These are phyloP conservation scores for Pyrenochaeta sp. DNA, from an alignment of 2,329 filamentous ascomycete species.

Conservation along the genomic window DNA sequence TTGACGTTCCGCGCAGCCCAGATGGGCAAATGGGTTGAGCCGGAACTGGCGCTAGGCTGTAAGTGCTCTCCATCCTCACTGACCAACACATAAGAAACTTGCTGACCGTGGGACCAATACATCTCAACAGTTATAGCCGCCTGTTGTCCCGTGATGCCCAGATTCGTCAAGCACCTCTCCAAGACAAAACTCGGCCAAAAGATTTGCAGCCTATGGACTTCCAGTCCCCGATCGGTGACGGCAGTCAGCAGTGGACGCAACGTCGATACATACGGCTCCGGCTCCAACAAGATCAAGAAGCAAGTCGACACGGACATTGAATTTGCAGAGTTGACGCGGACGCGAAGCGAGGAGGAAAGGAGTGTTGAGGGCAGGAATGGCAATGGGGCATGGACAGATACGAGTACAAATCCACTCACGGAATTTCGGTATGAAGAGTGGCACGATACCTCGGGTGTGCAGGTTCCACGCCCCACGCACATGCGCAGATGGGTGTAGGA, in stretches of 20 bases:
- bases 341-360: neutral
- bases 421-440: no score
- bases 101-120: neutral
- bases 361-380: neutral
- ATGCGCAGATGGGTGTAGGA: no score
- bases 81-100: neutral
- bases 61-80: neutral
- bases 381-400: no score
- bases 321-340: conserved; percentile 13
- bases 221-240: neutral
- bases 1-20: conserved; percentile 16
- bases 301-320: conserved; percentile 15
- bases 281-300: conserved; percentile 6
- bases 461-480: no score
- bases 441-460: no score
- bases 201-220: neutral
- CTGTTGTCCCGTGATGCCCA: conserved; percentile 23
- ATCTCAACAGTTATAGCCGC: conserved; percentile 6
- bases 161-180: conserved; percentile 15
- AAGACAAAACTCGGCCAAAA: neutral
- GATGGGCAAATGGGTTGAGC: conserved; percentile 26
- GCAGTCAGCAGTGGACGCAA: neutral
- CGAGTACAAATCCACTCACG: no score
- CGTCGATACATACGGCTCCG: neutral
- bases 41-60: conserved; percentile 25